phyloP scores from a whole-genome alignment of 371 early-diverging fungal species.

The Fennellomyces sp. region DNA sequence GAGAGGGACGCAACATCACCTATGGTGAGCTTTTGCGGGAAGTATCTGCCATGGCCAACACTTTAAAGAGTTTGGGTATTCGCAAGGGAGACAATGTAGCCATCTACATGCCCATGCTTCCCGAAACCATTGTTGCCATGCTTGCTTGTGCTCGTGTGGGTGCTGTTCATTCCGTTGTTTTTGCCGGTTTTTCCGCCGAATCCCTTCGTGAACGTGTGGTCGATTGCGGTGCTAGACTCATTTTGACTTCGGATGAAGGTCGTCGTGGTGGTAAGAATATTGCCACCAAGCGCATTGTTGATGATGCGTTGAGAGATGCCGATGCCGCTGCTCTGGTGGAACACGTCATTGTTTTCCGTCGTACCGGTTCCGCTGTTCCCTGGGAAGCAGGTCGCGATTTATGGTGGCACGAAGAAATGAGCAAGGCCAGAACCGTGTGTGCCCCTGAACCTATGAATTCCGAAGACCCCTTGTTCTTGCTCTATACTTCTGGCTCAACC shows the following conservation, averaged over 20 bases:
- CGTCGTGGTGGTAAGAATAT: slow-evolving; percentile 91
- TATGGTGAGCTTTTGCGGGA: slow-evolving; percentile 83
- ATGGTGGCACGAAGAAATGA: slow-evolving; percentile 89
- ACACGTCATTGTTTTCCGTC: slow-evolving; percentile 86
- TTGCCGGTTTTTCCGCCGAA: slow-evolving; percentile 92
- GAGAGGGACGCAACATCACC: slow-evolving; percentile 69
- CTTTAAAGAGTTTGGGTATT: slow-evolving; percentile 77
- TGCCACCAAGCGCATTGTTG: slow-evolving; percentile 90
- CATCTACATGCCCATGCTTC: slow-evolving; percentile 98
- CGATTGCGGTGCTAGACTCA: slow-evolving; percentile 77
- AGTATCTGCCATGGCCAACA: slow-evolving; percentile 85
- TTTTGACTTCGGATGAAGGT: slow-evolving; percentile 89
- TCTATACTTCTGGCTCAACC: slow-evolving; percentile 98
- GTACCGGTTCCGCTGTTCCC: slow-evolving; percentile 76
- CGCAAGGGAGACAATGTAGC: slow-evolving; percentile 93
- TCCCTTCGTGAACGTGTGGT: slow-evolving; percentile 85
- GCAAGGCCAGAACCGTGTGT: slow-evolving; percentile 75
- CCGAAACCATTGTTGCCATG: slow-evolving; percentile 89
- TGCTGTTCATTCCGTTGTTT: slow-evolving; percentile 89
- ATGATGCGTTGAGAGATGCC: slow-evolving; percentile 73
- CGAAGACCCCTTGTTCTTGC: slow-evolving; percentile 96
- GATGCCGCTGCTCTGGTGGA: slow-evolving; percentile 68
- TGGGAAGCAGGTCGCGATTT: slow-evolving; percentile 79
- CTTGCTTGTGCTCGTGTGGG: slow-evolving; percentile 97
- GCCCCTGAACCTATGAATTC: slow-evolving; percentile 82